Evolutionary conservation across 306 rosid species (phyloP), one percentile per base, ranked within the genome.

Genomic region (Prunus salicina): DNA sequence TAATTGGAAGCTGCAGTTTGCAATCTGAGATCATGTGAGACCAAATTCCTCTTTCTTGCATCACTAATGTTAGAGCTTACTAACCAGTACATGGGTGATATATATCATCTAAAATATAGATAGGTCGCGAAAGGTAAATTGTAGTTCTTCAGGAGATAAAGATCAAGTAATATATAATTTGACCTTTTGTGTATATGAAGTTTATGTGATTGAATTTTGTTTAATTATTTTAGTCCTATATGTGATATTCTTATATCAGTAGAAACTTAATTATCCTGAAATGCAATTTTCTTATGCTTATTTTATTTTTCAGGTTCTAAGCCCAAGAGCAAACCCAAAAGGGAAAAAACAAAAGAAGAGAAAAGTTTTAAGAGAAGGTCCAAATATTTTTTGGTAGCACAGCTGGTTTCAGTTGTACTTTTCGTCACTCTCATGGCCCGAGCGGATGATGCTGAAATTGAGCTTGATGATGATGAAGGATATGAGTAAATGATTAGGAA

Each of bases 321-420:
- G 88, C 84, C 94, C n/a, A 93, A 81, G 85, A 79, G 75, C 68
- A 87, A 85, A 73, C 88, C 98, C 41, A 96, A 91, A 85, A 87
- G 82, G 82, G 92, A 92, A 84, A 91, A 88, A 80, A 89, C 98
- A n/a, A 18, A 87, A 71, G 97, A 83, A 78, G 98, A 96, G 89
- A 91, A 82, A 85, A 88, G 86, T 66, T 89, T 92, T 71, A 88
- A 80, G 84, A 89, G 87, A 77, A 92, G 89, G 82, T 86, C 86
- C 74, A 96, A 85, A 69, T 88, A 86, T 82, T 96, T 96, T 73
- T 76, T 96, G 76, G 89, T 32, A 12, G 87, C 97, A 24, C 99
- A 96, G 81, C 73, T 87, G 45, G 89, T 93, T 56, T 82, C 97
- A 12, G 81, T 89, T 81, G 77, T 93, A 72, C 89, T 91, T 62